Evolutionary conservation across 2,329 filamentous ascomycete species (phyloP).

Genomic region (Nemania abortiva): DNA sequence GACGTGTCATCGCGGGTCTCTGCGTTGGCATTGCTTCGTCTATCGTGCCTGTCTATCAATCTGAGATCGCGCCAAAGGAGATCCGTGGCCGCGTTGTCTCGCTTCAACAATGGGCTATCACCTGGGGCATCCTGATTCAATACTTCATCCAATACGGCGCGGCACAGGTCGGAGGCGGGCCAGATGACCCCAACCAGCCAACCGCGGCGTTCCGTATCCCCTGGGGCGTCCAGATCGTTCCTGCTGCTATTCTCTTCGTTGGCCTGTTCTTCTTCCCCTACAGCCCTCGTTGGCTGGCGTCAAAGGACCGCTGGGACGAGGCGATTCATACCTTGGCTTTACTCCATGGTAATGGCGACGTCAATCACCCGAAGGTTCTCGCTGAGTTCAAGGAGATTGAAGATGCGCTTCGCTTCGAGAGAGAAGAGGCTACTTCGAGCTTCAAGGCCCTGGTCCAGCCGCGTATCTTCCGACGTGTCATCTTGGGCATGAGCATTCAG

Average conservation of each 20-base stretch:
- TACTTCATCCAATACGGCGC: constrained; percentile 76
- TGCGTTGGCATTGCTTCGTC: constrained; percentile 81
- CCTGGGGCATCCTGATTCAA: constrained; percentile 75
- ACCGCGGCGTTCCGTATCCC: constrained; percentile 69
- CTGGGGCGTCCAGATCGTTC: constrained; percentile 71
- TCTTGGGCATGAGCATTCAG: constrained; percentile 69
- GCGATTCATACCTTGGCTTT: constrained; percentile 68
- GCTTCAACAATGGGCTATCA: constrained; percentile 78
- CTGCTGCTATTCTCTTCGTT: constrained; percentile 64
- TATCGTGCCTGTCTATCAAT: constrained; percentile 77
- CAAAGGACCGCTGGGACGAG: constrained; percentile 75
- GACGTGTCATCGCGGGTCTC: constrained; percentile 77
- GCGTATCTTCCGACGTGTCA: constrained; percentile 66
- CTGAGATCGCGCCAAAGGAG: constrained; percentile 72
- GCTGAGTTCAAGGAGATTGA: constrained; percentile 73
- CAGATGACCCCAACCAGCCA: constrained; percentile 63
- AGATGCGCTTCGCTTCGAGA: constrained; percentile 66
- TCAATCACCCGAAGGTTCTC: constrained; percentile 69
- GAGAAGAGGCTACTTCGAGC: constrained; percentile 62
- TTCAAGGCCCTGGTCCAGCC: constrained; percentile 63
- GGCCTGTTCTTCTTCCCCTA: constrained; percentile 72
- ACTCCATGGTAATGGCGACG: constrained; percentile 69
- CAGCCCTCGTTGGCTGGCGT: constrained; percentile 77
- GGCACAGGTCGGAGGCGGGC: constrained; percentile 65
- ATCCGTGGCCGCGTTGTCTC: constrained; percentile 71